A percentile compares a stretch with the other conserved stretches of the same genome.
Conservation (phyloP, 805 yeast species). For the Lipomyces starkeyi region DNA sequence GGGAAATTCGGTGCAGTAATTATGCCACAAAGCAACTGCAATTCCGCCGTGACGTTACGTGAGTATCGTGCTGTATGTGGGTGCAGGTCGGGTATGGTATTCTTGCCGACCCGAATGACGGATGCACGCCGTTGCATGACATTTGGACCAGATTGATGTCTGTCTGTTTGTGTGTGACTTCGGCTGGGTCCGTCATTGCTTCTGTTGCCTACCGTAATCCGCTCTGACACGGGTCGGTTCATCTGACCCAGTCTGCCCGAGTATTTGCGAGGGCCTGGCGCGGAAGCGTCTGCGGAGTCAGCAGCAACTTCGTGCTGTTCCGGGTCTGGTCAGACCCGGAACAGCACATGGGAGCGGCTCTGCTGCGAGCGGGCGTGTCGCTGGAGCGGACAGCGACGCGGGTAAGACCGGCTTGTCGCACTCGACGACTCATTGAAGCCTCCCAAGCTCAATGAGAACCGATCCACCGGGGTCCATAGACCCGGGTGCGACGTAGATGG, state of each 20-base stretch:
- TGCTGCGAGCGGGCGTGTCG: constrained; percentile 10
- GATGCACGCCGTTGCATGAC: not conserved
- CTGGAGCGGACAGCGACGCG: not conserved
- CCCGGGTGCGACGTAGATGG: not conserved
- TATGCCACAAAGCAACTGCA: constrained; percentile 1
- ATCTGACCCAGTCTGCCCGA: constrained; percentile 28
- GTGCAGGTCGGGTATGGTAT: not conserved
- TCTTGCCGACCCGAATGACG: not conserved
- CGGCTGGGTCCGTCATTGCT: constrained; percentile 5
- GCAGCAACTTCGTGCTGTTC: constrained; percentile 20
- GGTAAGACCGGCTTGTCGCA: constrained; percentile 6
- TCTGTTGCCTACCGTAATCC: not conserved
- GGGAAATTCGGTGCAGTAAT: constrained; percentile 40
- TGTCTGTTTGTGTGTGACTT: not conserved
- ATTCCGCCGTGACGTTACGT: not conserved
- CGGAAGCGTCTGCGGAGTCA: constrained; percentile 37
- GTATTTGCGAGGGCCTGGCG: constrained; percentile 36
- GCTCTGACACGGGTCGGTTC: not conserved
- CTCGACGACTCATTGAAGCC: not conserved
- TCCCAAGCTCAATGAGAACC: not conserved
- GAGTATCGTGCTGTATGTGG: constrained; percentile 6
- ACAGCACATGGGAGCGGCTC: constrained; percentile 15
- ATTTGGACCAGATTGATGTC: not conserved
- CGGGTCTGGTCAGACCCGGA: constrained; percentile 1
- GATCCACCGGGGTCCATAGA: not conserved